Evolutionary conservation across 1,284 basidiomycete genomes (phyloP), one percentile per base, ranked within the genome.

Genomic region (Melampsora americana): DNA sequence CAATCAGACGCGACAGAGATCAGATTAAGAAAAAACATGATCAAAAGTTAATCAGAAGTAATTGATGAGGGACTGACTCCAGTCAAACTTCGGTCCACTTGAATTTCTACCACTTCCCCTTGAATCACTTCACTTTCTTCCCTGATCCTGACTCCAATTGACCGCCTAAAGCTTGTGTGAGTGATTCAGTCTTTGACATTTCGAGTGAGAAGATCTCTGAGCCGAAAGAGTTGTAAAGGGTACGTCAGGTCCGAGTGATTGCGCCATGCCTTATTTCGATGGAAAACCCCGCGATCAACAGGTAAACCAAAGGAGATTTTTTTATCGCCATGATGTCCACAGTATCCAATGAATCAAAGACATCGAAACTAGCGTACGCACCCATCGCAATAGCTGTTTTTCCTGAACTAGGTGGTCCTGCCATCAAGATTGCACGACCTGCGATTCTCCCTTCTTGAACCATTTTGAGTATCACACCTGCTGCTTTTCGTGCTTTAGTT

Each of bases 351-450:
- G 46, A 79, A 64, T 9, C 67, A 30, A 30, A 26, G 71, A 26
- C 42, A 48, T 60, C 18, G 1, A 12, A 44, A n/a, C 62, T 26
- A 23, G 16, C 68, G 44, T 64, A 84, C 87, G 72, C 79, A 92
- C 92, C 93, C 86, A 98, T 88, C 11, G 95, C 95, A 81, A 98
- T 96, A 56, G 95, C 95, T 0, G 95, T 98, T 85, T 98, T 99
- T 69, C 95, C 95, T 1, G 93, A 94, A 62, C 92, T 92, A 12
- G 95, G 95, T 3, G 95, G 95, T 0, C 95, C 95, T 20, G 95
- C 94, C 83, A 98, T 96, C 72, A 98, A 86, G 84, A 98, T 95
- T 6, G 94, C 92, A 68, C 95, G 88, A 46, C 95, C 95, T 0
- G 95, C 93, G 82, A 99, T 98, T 71, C 90, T 87, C 23, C 92